These are phyloP conservation scores for Podaxis pistillaris DNA, from an alignment of 768 basidiomycete species.

Conservation along the genomic window DNA sequence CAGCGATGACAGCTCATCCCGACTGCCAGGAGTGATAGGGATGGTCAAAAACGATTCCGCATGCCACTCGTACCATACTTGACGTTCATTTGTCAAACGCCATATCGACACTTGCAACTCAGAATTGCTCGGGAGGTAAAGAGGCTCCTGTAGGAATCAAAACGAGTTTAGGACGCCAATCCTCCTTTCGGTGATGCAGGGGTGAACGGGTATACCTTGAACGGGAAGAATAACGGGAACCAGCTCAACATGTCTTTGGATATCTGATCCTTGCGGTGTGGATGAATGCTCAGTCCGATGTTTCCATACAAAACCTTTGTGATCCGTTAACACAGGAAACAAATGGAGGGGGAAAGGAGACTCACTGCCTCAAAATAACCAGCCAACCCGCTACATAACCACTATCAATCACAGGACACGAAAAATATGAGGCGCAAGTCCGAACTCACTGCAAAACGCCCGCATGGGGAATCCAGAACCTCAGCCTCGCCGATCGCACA, in stretches of 20 bases:
- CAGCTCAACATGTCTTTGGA: slow-evolving; percentile 99
- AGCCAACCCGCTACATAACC: slow-evolving; percentile 64
- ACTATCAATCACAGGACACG: background rate
- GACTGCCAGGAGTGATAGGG: slow-evolving; percentile 32
- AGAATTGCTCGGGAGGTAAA: slow-evolving; percentile 90
- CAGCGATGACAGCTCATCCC: slow-evolving; percentile 26
- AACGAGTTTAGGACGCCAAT: slow-evolving; percentile 1
- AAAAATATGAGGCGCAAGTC: background rate
- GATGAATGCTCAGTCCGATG: slow-evolving; percentile 92
- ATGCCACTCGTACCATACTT: slow-evolving; percentile 99
- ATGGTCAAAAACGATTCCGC: slow-evolving; percentile 88
- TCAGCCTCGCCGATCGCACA: slow-evolving; percentile 78
- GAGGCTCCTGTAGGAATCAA: slow-evolving; percentile 62
- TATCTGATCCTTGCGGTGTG: slow-evolving; percentile 77
- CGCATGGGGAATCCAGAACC: slow-evolving; percentile 93
- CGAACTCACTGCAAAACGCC: slow-evolving; percentile 73
- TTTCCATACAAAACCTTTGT: slow-evolving; percentile 73
- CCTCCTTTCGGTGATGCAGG: background rate
- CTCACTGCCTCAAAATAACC: slow-evolving; percentile 92
- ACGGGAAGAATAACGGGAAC: slow-evolving; percentile 97
- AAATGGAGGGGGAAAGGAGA: background rate
- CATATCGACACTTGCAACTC: slow-evolving; percentile 93
- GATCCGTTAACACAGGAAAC: slow-evolving; percentile 7
- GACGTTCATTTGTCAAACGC: slow-evolving; percentile 85
- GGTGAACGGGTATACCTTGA: slow-evolving; percentile 57